phyloP scores from a whole-genome alignment of 257 asterid species.

The Gentiana dahurica region DNA sequence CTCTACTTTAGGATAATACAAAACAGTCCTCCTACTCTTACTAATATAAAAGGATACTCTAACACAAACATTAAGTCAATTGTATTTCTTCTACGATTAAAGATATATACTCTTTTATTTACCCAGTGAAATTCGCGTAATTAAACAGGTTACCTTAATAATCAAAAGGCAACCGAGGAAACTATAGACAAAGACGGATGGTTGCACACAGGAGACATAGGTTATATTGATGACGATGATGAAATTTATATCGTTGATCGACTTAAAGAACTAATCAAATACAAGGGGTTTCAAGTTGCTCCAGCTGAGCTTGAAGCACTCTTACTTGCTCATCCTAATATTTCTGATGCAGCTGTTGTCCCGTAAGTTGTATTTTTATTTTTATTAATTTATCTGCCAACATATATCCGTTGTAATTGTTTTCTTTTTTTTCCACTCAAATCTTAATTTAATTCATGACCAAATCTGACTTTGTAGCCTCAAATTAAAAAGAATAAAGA shows the following conservation, averaged over 20 bases:
- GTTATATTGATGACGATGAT: constrained; percentile 27
- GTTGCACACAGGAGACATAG: constrained; percentile 38
- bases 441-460: too few relatives aligned
- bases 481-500: neutral
- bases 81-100: neutral
- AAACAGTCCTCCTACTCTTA: too few relatives aligned
- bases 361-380: constrained; percentile 15
- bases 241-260: constrained; percentile 31
- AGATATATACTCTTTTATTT: neutral
- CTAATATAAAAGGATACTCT: too few relatives aligned
- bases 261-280: constrained; percentile 30
- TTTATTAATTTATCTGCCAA: too few relatives aligned
- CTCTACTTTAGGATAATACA: too few relatives aligned
- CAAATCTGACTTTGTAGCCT: too few relatives aligned
- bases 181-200: constrained; percentile 34
- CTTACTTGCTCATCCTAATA: constrained; percentile 21
- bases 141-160: constrained; percentile 26
- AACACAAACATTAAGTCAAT: too few relatives aligned
- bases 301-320: constrained; percentile 40
- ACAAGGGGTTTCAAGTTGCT: constrained; percentile 39
- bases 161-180: constrained; percentile 20
- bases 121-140: too few relatives aligned
- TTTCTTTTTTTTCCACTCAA: too few relatives aligned
- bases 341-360: constrained; percentile 37
- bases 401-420: too few relatives aligned